A percentile compares a stretch with the other conserved stretches of the same genome.
phyloP scores from a whole-genome alignment of 2,329 filamentous ascomycete species.

The Phialemoniopsis sp. region DNA sequence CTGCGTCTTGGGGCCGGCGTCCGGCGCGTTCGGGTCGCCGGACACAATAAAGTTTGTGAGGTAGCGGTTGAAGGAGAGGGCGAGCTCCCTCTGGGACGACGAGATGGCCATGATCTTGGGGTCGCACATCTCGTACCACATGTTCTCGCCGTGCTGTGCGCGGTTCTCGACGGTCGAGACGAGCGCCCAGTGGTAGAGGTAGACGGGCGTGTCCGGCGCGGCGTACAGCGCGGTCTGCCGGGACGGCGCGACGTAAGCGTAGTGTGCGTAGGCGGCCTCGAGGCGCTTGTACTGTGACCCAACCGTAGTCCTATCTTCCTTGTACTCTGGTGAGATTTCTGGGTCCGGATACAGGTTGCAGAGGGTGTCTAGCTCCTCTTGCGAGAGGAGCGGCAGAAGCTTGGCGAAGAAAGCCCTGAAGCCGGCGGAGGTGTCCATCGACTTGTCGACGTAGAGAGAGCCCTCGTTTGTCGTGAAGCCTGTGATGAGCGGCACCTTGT shows the following conservation, averaged over 20 bases:
- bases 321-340: slow-evolving; percentile 20
- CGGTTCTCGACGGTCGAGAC: slow-evolving; percentile 35
- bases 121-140: slow-evolving; percentile 40
- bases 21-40: slow-evolving; percentile 36
- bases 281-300: slow-evolving; percentile 50
- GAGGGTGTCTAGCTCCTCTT: slow-evolving; percentile 26
- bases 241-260: slow-evolving; percentile 48
- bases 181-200: slow-evolving; percentile 50
- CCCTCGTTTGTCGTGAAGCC: slow-evolving; percentile 39
- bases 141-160: slow-evolving; percentile 43
- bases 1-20: slow-evolving; percentile 17
- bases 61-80: slow-evolving; percentile 39
- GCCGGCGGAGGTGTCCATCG: slow-evolving; percentile 22
- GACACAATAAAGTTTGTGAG: slow-evolving; percentile 41
- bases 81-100: slow-evolving; percentile 31
- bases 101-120: slow-evolving; percentile 26
- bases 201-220: slow-evolving; percentile 34
- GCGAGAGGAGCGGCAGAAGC: slow-evolving; percentile 29
- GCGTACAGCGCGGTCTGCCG: slow-evolving; percentile 42
- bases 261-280: slow-evolving; percentile 50
- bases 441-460: slow-evolving; percentile 32
- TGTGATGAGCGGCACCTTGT: slow-evolving; percentile 32
- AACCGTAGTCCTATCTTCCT: slow-evolving; percentile 31
- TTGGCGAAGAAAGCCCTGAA: slow-evolving; percentile 32
- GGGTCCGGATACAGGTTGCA: slow-evolving; percentile 35